phyloP scores from a whole-genome alignment of 768 basidiomycete genomes.

The Agaricus subrufescens region DNA sequence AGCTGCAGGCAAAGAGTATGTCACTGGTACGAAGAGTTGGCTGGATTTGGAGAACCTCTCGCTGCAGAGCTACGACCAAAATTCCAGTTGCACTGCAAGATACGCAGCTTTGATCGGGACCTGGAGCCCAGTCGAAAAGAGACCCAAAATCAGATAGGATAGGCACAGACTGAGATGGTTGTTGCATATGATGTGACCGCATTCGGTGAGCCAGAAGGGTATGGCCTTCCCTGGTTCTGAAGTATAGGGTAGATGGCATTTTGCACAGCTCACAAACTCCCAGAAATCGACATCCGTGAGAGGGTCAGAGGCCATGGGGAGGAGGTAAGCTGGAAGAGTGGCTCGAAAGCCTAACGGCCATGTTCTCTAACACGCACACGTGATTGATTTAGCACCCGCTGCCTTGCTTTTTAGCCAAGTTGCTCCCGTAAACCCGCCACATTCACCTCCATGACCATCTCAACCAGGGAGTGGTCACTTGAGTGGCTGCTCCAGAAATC shows the following conservation, averaged over 20 bases:
- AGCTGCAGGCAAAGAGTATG: slow-evolving; percentile 38
- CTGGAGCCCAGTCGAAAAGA: slow-evolving; percentile 29
- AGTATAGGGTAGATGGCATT: slow-evolving; percentile 65
- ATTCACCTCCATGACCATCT: slow-evolving; percentile 15
- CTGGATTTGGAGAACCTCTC: slow-evolving; percentile 45
- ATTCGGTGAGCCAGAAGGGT: slow-evolving; percentile 88
- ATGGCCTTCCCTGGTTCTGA: slow-evolving; percentile 49
- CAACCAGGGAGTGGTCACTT: slow-evolving; percentile 51
- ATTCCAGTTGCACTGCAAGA: slow-evolving; percentile 61
- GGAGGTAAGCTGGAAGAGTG: slow-evolving; percentile 7
- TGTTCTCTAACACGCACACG: neutral
- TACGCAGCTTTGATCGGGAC: slow-evolving; percentile 69
- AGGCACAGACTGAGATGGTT: slow-evolving; percentile 65
- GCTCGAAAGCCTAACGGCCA: too few relatives aligned
- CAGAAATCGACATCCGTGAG: slow-evolving; percentile 58
- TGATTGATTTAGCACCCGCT: neutral
- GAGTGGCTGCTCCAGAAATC: slow-evolving; percentile 31
- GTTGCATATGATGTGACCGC: slow-evolving; percentile 84
- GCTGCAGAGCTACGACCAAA: slow-evolving; percentile 68
- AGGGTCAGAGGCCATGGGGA: slow-evolving; percentile 29
- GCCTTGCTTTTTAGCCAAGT: too few relatives aligned
- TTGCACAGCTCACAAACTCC: slow-evolving; percentile 71
- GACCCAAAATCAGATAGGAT: neutral
- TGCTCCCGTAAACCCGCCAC: neutral
- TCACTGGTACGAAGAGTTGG: neutral